Evolutionary conservation across 148 eudicot genomes (phyloP).

Genomic region (Euryodendron excelsum): DNA sequence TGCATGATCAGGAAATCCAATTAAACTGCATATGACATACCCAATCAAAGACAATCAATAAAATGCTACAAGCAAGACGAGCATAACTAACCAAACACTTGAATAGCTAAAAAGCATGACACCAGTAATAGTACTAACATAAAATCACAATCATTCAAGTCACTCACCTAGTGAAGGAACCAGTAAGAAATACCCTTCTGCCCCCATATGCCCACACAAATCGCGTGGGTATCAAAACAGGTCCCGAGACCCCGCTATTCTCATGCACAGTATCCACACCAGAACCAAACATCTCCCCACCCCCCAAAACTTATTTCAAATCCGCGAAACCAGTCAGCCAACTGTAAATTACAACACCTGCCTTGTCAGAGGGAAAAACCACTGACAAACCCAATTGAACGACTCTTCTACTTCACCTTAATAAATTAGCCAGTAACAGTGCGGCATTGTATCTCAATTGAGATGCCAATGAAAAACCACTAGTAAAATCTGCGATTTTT

Average conservation of each 20-base stretch:
- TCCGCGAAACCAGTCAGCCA: background rate
- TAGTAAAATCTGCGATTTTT: background rate
- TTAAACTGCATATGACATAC: too few relatives aligned
- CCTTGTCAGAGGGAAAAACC: conserved; percentile 31
- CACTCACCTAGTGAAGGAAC: conserved; percentile 50
- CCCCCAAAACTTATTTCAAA: background rate
- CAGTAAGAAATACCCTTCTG: conserved; percentile 45
- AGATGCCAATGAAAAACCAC: background rate
- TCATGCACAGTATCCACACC: conserved; percentile 21
- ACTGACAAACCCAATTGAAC: background rate
- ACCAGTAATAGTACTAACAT: background rate
- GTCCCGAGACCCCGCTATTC: conserved; percentile 17
- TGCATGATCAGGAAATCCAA: conserved; percentile 15
- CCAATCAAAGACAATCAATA: too few relatives aligned
- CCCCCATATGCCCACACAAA: conserved; percentile 67
- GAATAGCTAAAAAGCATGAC: background rate
- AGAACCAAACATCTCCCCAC: conserved; percentile 28
- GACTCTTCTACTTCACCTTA: conserved; percentile 10
- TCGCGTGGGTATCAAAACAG: conserved; percentile 27
- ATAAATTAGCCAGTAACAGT: background rate
- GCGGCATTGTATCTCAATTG: background rate
- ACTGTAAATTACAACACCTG: conserved; percentile 4
- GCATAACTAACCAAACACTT: background rate
- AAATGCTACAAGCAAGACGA: too few relatives aligned
- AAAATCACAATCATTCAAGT: background rate